Evolutionary conservation across 2,329 filamentous ascomycete species (phyloP), one percentile per base, ranked within the genome.

Genomic region (Alternaria triticina): DNA sequence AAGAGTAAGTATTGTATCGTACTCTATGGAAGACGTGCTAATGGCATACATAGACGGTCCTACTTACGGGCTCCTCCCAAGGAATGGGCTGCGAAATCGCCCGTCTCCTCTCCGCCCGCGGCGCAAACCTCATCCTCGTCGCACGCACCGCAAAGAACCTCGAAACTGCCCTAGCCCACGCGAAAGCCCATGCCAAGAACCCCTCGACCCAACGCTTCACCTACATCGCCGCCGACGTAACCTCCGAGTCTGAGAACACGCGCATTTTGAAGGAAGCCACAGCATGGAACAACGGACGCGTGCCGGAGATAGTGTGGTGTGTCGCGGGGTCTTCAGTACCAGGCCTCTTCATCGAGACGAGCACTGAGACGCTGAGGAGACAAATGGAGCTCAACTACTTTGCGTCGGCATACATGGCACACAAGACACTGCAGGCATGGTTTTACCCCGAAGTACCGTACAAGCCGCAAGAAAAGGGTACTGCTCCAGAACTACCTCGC

Each of bases 341-440:
- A 0, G 86, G 88, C 36, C 90, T 97, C 65, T 97, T 95, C 82
- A 80, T 92, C 68, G 92, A 97, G 65, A 89, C 88, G 43, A 86
- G 91, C 9, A 83, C 92, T 56, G 82, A 89, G 8, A 87, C 86
- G 11, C 83, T 94, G 69, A 87, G 90, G 45, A 83, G 86, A 68
- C 93, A 97, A 79, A 97, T 97, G 93, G 93, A 97, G 75, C 87
- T 95, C 70, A 95, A 97, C 82, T 98, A 93, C 83, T 97, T 90
- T 86, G 92, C 93, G 52, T 89, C 90, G 28, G 90, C 91, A 44
- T 96, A 97, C 78, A 92, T 97, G 82, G 91, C 93, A 40, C 93
- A 96, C 77, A 89, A 92, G 20, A 88, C 91, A 17, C 82, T 97
- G 65, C 87, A 86, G 55, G 86, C 87, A 64, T 97, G 95, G 95